Evolutionary conservation across 352 stramenopile genomes (phyloP).

Genomic region (Phytophthora brassicae): DNA sequence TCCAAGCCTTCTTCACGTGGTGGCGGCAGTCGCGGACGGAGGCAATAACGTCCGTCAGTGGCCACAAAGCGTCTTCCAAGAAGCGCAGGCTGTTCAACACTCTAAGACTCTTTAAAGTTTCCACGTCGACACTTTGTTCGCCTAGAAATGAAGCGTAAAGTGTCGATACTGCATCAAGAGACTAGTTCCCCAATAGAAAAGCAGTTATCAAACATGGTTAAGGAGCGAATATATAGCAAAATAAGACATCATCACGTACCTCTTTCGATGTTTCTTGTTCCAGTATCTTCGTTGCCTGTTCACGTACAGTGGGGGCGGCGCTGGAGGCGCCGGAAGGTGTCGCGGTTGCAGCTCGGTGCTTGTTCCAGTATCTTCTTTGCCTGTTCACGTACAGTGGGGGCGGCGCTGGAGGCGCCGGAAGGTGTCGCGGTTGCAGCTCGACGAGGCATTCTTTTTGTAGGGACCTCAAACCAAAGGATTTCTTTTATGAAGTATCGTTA

Average conservation of each 20-base stretch:
- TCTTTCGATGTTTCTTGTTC: conserved; percentile 32
- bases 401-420: not conserved
- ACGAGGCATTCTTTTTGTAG: conserved; percentile 24
- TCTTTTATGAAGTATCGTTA: not conserved
- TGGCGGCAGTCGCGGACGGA: conserved; percentile 26
- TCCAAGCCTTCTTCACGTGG: conserved; percentile 46
- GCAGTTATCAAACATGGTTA: conserved; percentile 7
- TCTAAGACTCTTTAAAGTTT: conserved; percentile 23
- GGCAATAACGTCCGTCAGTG: conserved; percentile 23
- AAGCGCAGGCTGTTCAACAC: conserved; percentile 38
- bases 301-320: conserved; percentile 4
- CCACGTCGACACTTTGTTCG: conserved; percentile 16
- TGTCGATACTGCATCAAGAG: conserved; percentile 28
- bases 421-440: conserved; percentile 6
- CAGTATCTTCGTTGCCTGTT: conserved; percentile 13
- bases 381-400: conserved; percentile 9
- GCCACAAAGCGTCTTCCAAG: conserved; percentile 63
- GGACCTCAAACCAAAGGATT: conserved; percentile 3
- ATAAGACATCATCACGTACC: conserved; percentile 8
- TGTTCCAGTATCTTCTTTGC: conserved; percentile 14
- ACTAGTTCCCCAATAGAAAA: conserved; percentile 14
- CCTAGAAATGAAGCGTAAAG: conserved; percentile 45
- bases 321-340: conserved; percentile 1
- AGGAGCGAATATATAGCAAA: not conserved
- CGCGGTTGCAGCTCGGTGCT: no score